Base-by-base conservation (phyloP, 768 basidiomycete genomes). In the Chlorophyllum brunneum region DNA sequence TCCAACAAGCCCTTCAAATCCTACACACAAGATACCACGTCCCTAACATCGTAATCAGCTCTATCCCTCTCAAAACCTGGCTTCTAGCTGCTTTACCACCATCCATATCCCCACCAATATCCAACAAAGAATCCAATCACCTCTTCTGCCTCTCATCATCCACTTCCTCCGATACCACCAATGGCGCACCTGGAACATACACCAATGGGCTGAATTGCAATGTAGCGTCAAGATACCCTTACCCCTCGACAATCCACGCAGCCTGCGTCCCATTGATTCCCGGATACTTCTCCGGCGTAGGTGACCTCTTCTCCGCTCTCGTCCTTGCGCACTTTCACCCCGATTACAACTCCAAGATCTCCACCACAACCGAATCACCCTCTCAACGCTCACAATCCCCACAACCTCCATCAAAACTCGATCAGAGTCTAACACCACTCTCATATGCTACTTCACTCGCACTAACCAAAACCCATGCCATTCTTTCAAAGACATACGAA, bases 211-310 rank as follows among this genome's bases (percentile, higher is more conserved):
- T 30, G 20, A 31, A 37, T n/a, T 24, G 13, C 13, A 48, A 24
- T 13, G 47, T 18, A 7, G 22, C 38, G 20, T 6, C 23, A 13
- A 24, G 20, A 42, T 41, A 23, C 40, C 13, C 1, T 15, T 48
- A 49, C 45, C 63, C 54, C 27, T 79, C 79, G 0, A 64, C 67
- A 0, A 80, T 95, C 2, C 81, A 88, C 67, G 83, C 82, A 0
- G 83, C 83, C 61, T 78, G 76, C 38, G 82, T 99, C 7, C 86
- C 87, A 2, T 77, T 86, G 24, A 77, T 98, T 39, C 80, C 86
- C 4, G 95, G 94, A 9, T 97, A 98, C 71, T 98, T 94, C 66
- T 88, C 92, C 16, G 97, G 97, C 22, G 95, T 97, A 9, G 97
- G 97, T 15, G 97, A 99, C 67, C 83, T 98, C 51, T 98, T 98